phyloP scores from a whole-genome alignment of 2,329 filamentous ascomycete species.

The Alternaria triticina region DNA sequence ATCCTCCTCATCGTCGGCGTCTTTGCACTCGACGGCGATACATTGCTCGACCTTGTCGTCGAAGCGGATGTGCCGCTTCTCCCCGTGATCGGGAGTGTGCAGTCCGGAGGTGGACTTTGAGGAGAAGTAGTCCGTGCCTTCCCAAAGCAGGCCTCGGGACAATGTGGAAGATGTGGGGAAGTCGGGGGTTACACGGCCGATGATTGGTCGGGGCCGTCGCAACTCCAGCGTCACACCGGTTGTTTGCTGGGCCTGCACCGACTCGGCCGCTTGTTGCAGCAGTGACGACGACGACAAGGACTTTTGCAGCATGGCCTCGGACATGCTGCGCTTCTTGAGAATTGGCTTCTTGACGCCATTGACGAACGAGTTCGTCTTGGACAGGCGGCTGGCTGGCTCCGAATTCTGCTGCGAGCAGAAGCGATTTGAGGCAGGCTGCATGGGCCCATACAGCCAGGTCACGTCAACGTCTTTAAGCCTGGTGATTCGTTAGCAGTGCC shows the following conservation, averaged over 20 bases:
- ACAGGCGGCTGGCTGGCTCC: slow-evolving; percentile 61
- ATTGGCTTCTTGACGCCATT: slow-evolving; percentile 80
- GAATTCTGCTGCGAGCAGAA: slow-evolving; percentile 56
- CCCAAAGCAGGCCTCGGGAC: slow-evolving; percentile 65
- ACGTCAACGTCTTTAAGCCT: slow-evolving; percentile 98
- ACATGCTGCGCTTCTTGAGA: slow-evolving; percentile 95
- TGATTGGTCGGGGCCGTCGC: slow-evolving; percentile 59
- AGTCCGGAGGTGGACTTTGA: slow-evolving; percentile 74
- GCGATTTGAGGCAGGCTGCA: slow-evolving; percentile 74
- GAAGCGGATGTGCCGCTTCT: slow-evolving; percentile 90
- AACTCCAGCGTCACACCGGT: slow-evolving; percentile 53
- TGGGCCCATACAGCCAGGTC: slow-evolving; percentile 94
- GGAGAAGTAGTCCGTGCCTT: slow-evolving; percentile 68
- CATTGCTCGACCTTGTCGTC: slow-evolving; percentile 96
- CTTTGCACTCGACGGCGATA: slow-evolving; percentile 88
- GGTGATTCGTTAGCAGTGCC: slow-evolving; percentile 37
- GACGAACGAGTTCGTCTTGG: slow-evolving; percentile 70
- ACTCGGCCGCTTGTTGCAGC: slow-evolving; percentile 85
- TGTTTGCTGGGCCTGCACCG: slow-evolving; percentile 83
- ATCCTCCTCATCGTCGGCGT: slow-evolving; percentile 71
- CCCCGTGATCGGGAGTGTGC: slow-evolving; percentile 66
- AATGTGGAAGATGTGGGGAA: slow-evolving; percentile 70
- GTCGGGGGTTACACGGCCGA: slow-evolving; percentile 72
- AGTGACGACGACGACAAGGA: slow-evolving; percentile 88
- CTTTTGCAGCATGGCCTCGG: slow-evolving; percentile 89